Base-by-base conservation (phyloP, 352 stramenopile species). In the Globisporangium solare region DNA sequence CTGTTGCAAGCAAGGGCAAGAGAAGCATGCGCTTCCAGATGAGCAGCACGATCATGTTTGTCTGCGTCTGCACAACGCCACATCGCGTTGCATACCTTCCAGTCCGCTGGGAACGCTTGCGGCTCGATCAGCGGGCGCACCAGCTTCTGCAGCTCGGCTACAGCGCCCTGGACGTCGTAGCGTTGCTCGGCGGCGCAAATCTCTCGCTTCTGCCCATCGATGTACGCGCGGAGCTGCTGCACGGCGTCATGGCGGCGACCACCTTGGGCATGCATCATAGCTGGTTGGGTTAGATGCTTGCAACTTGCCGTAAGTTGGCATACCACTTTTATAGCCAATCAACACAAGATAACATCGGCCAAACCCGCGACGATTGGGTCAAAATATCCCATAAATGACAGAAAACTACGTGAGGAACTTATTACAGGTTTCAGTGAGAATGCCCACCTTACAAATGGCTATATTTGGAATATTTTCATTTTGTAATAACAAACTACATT, bases 171-270 rank as follows among this genome's bases (percentile, higher is more conserved):
- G 0, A 88, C 46, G 41, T 87, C 75, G 55, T 84, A 89, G 12
- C 54, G 54, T 20, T 66, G 64, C 41, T 86, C 79, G 4, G 79
- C 79, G 6, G 64, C 64, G 22, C 74, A 54, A 40, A 89, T 47
- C 21, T 58, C 54, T 35, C 70, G 67, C 66, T 84, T 88, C 59
- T 58, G 67, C 15, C 53, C 50, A n/a, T 77, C 72, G 13, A 88
- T 54, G 43, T 77, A 86, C 41, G 73, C 60, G 15, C 75, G 76
- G 52, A 89, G 58, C 18, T 40, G 55, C 63, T 80, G 71, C 52
- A 72, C 39, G 18, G 73, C 60, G 6, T 35, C 56, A 20, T 61
- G 13, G 35, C n/a, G 39, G 27, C 35, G 58, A 13, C 27, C 12
- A 2, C 15, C 5, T 14, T 39, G 31, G 47, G 42, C 22, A 35